These are phyloP conservation scores for Dothidotthia symphoricarpi DNA, from an alignment of 2,329 filamentous ascomycete genomes.

Conservation along the genomic window DNA sequence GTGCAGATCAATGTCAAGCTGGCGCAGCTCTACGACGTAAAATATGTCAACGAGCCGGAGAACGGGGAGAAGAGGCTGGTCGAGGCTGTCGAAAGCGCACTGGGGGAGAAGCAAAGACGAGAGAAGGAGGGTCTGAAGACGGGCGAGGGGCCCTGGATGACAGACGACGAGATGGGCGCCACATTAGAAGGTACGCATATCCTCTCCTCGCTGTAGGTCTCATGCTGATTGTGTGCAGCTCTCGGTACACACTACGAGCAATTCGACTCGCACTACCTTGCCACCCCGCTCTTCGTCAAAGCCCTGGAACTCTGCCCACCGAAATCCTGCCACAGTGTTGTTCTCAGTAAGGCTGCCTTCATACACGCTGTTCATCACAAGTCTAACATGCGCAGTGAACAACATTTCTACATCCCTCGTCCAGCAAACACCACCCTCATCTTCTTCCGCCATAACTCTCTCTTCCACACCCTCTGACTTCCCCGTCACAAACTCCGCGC, in stretches of 20 bases:
- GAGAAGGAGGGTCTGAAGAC: slow-evolving; percentile 66
- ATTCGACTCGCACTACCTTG: slow-evolving; percentile 73
- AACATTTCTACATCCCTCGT: slow-evolving; percentile 73
- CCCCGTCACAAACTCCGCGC: slow-evolving; percentile 44
- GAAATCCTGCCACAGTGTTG: slow-evolving; percentile 71
- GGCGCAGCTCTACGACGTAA: slow-evolving; percentile 75
- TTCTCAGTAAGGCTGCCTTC: slow-evolving; percentile 61
- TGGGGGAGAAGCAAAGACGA: slow-evolving; percentile 71
- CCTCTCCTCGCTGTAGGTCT: slow-evolving; percentile 6
- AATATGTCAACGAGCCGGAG: slow-evolving; percentile 71
- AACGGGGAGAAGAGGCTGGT: slow-evolving; percentile 72
- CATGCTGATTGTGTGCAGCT: slow-evolving; percentile 48
- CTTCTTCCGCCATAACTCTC: slow-evolving; percentile 26
- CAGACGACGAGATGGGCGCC: slow-evolving; percentile 68
- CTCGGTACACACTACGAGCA: slow-evolving; percentile 75
- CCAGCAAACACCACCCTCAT: slow-evolving; percentile 55
- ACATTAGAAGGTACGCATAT: slow-evolving; percentile 61
- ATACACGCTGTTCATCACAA: slow-evolving; percentile 1
- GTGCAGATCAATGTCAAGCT: slow-evolving; percentile 80
- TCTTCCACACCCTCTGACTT: slow-evolving; percentile 39
- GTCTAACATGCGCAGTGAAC: slow-evolving; percentile 59
- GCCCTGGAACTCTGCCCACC: slow-evolving; percentile 68
- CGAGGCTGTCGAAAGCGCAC: slow-evolving; percentile 76
- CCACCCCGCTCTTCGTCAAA: slow-evolving; percentile 82
- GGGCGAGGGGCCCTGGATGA: slow-evolving; percentile 70